A percentile compares a stretch with the other conserved stretches of the same genome.
Evolutionary conservation across 1,284 basidiomycete genomes (phyloP).

Genomic region (Ganoderma resinaceum): DNA sequence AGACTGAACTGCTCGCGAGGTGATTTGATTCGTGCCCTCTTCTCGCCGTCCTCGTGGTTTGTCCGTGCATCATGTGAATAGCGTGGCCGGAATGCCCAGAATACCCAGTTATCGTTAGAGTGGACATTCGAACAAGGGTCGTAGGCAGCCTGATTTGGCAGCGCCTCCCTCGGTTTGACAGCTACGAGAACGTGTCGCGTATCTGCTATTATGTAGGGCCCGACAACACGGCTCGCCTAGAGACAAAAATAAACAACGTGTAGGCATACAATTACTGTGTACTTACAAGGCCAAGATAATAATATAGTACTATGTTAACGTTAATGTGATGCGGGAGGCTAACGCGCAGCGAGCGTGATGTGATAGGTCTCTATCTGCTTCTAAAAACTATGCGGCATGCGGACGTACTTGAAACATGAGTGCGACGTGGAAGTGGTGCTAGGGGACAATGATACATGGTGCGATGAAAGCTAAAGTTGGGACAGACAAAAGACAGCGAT

Average conservation of each 20-base stretch:
- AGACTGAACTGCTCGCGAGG: slow-evolving; percentile 3
- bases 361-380: slow-evolving; percentile 30
- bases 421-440: slow-evolving; percentile 12
- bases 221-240: slow-evolving; percentile 14
- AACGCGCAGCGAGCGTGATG: slow-evolving; percentile 22
- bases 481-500: slow-evolving; percentile 8
- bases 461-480: slow-evolving; percentile 18
- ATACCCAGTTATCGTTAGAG: slow-evolving; percentile 8
- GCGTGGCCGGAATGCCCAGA: slow-evolving; percentile 10
- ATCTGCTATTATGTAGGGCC: slow-evolving; percentile 17
- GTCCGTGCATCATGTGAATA: slow-evolving; percentile 3
- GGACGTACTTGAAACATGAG: slow-evolving; percentile 25
- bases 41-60: slow-evolving; percentile 26
- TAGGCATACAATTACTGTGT: slow-evolving; percentile 25
- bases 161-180: slow-evolving; percentile 20
- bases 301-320: slow-evolving; percentile 30
- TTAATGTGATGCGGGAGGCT: slow-evolving; percentile 18
- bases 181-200: slow-evolving; percentile 19
- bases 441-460: slow-evolving; percentile 11
- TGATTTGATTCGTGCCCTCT: slow-evolving; percentile 14
- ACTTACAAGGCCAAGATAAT: slow-evolving; percentile 27
- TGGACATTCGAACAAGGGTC: slow-evolving; percentile 8
- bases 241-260: slow-evolving; percentile 24
- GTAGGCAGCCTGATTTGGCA: slow-evolving; percentile 4
- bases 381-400: slow-evolving; percentile 26